Percentiles rank a stretch among this genome's conserved stretches.
These are phyloP conservation scores for Tricharina praecox DNA, from an alignment of 495 filamentous ascomycete genomes.

Conservation along the genomic window DNA sequence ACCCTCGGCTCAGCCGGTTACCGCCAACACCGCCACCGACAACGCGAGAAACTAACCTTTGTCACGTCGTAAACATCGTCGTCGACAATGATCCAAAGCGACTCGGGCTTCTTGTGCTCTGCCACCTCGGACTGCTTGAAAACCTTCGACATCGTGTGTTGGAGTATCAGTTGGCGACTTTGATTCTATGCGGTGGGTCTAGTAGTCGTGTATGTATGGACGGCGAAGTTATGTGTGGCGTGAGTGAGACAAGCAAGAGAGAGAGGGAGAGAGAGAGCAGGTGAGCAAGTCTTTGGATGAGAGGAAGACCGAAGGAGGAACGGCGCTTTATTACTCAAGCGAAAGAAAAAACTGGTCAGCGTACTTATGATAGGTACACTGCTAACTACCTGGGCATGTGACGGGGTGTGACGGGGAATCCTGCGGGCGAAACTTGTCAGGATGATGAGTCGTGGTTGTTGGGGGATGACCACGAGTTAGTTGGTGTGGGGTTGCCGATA, in stretches of 20 bases:
- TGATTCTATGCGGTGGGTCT: not conserved
- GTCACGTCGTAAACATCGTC: slow-evolving; percentile 94
- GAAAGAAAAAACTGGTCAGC: not conserved
- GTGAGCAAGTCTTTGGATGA: no score
- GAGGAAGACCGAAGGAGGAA: no score
- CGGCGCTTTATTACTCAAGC: not conserved
- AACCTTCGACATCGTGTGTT: slow-evolving; percentile 59
- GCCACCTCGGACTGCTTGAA: slow-evolving; percentile 75
- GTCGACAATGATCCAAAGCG: slow-evolving; percentile 80
- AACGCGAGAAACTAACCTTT: slow-evolving; percentile 38
- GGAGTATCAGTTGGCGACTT: not conserved
- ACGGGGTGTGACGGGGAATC: no score
- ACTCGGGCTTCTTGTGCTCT: slow-evolving; percentile 71
- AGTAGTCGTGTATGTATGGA: not conserved
- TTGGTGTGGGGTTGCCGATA: not conserved
- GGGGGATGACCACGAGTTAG: not conserved
- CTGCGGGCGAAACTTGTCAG: no score
- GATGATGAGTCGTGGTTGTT: not conserved
- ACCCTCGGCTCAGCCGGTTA: not conserved
- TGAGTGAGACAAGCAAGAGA: not conserved
- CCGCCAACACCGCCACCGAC: not conserved
- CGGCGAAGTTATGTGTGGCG: not conserved
- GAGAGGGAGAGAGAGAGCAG: not conserved
- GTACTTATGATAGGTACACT: not conserved
- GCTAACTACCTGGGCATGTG: no score